phyloP scores from a whole-genome alignment of 2,329 filamentous ascomycete genomes.

The Chaetothyriales sp. region DNA sequence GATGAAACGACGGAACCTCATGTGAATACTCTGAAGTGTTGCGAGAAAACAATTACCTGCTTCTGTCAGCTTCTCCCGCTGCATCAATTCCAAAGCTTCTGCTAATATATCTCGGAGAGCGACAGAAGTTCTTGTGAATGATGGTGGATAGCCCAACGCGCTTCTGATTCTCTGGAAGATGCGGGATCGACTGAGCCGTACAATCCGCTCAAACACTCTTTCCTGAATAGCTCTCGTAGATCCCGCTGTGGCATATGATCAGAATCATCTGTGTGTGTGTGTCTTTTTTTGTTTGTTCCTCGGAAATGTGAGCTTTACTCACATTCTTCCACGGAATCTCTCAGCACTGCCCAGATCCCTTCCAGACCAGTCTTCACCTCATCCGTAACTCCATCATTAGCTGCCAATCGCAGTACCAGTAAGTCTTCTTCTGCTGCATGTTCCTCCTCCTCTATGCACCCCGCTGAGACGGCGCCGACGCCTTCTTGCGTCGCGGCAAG shows the following conservation, averaged over 20 bases:
- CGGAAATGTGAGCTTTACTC: too few species aligned
- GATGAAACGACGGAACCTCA: too few species aligned
- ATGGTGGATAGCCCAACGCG: slow-evolving; percentile 1
- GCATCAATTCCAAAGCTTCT: too few species aligned
- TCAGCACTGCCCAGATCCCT: slow-evolving; percentile 3
- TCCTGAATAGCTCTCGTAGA: not conserved
- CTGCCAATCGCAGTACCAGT: slow-evolving; percentile 1
- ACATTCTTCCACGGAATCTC: slow-evolving; percentile 1
- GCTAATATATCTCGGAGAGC: too few species aligned
- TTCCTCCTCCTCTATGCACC: slow-evolving; percentile 20
- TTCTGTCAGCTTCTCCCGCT: too few species aligned
- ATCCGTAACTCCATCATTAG: slow-evolving; percentile 6
- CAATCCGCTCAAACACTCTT: not conserved
- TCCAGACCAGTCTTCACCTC: not conserved
- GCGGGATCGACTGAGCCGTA: slow-evolving; percentile 2
- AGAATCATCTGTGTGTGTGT: not conserved
- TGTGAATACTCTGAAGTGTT: too few species aligned
- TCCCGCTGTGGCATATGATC: slow-evolving; percentile 3
- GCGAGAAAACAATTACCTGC: too few species aligned
- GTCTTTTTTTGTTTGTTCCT: not conserved
- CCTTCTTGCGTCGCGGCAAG: slow-evolving; percentile 20
- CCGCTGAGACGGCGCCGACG: slow-evolving; percentile 19
- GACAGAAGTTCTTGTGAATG: too few species aligned
- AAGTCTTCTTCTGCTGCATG: too few species aligned
- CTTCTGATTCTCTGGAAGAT: slow-evolving; percentile 3